phyloP scores from a whole-genome alignment of 108 stramenopile genomes.

The Fistulifera solaris region DNA sequence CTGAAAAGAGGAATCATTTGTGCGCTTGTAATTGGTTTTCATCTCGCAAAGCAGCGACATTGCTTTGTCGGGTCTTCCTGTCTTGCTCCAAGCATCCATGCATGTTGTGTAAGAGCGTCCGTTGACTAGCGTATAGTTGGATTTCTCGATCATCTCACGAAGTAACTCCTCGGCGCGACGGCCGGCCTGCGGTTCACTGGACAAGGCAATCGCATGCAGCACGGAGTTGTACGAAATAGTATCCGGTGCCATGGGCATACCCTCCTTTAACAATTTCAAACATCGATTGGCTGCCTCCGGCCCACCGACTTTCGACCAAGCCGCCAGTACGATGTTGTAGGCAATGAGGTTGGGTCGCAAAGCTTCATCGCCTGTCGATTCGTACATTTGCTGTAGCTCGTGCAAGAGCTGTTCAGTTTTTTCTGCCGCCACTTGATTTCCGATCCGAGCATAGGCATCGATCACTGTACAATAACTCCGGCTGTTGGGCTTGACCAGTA shows the following conservation, averaged over 20 bases:
- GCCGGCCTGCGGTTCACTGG: constrained; percentile 26
- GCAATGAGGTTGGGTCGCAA: constrained; percentile 23
- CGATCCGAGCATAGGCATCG: constrained; percentile 38
- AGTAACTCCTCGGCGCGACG: constrained; percentile 28
- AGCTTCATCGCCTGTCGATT: constrained; percentile 11
- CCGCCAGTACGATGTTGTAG: constrained; percentile 43
- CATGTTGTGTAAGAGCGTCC: constrained; percentile 11
- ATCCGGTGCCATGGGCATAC: constrained; percentile 23
- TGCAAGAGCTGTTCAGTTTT: constrained; percentile 27
- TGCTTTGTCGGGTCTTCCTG: constrained; percentile 9
- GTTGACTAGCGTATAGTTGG: constrained; percentile 7
- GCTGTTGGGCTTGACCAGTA: constrained; percentile 13
- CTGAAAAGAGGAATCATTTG: constrained; percentile 11
- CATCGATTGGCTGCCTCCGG: constrained; percentile 5
- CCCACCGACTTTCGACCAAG: constrained; percentile 36
- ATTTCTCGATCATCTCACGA: constrained; percentile 21
- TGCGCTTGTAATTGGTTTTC: constrained; percentile 12
- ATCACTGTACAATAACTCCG: constrained; percentile 36
- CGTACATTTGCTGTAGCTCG: constrained; percentile 15
- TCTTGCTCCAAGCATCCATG: constrained; percentile 21
- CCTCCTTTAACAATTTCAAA: constrained; percentile 20
- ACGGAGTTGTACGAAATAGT: constrained; percentile 30
- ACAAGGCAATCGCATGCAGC: constrained; percentile 32
- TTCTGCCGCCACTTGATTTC: constrained; percentile 23
- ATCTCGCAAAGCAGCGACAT: constrained; percentile 23